Conservation (phyloP, 2,329 filamentous ascomycete genomes). For the Nigrospora sphaerica region DNA sequence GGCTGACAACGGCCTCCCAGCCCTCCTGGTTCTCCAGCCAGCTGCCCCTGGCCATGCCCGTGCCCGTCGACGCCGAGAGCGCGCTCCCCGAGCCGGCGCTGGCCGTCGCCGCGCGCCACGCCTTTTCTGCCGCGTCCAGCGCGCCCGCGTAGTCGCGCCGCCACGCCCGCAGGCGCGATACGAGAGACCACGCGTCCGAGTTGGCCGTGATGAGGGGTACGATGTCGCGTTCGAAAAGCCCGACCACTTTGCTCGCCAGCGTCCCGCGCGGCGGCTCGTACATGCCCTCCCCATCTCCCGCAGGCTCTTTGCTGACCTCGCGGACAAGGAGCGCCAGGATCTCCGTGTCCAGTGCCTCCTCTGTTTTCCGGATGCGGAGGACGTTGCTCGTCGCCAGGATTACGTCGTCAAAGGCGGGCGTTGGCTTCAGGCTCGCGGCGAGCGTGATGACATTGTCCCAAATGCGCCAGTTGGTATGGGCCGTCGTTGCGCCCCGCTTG, state of each 20-base stretch:
- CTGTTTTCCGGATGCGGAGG: constrained; percentile 69
- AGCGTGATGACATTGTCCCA: constrained; percentile 96
- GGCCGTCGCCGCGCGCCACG: constrained; percentile 67
- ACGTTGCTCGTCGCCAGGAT: constrained; percentile 68
- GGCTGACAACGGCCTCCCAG: constrained; percentile 67
- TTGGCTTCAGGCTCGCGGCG: constrained; percentile 65
- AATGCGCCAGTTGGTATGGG: constrained; percentile 83
- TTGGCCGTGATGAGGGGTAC: constrained; percentile 79
- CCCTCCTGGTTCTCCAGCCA: constrained; percentile 53
- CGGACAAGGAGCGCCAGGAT: constrained; percentile 67
- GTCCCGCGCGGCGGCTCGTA: constrained; percentile 49
- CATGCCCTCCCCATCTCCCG: constrained; percentile 12
- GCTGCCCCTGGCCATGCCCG: constrained; percentile 12
- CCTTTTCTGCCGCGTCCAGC: constrained; percentile 80
- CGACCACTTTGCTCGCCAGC: constrained; percentile 54
- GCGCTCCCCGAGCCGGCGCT: constrained; percentile 36
- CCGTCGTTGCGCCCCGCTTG: constrained; percentile 77
- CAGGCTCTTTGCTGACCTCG: constrained; percentile 45
- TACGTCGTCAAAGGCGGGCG: constrained; percentile 65
- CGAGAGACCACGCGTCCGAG: constrained; percentile 67
- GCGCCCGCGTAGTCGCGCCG: constrained; percentile 62
- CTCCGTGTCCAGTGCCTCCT: constrained; percentile 69
- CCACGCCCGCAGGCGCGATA: constrained; percentile 69
- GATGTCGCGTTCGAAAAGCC: constrained; percentile 67
- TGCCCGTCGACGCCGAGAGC: constrained; percentile 33